Base-by-base conservation (phyloP, 2,329 filamentous ascomycete species). In the Trichophyton mentagrophytes region DNA sequence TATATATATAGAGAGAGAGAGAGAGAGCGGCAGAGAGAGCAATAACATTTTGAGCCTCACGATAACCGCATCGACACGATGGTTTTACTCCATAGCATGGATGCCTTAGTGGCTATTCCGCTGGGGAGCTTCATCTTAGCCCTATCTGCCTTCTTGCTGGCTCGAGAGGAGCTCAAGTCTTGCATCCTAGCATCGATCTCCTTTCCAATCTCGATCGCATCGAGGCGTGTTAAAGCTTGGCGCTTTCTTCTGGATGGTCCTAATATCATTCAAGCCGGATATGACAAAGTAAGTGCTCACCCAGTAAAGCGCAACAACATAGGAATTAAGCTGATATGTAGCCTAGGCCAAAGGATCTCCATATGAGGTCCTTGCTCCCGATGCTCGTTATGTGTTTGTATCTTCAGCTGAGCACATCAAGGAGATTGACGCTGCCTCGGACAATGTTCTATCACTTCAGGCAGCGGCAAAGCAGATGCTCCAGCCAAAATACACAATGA, bases 381-480 rank as follows among this genome's bases (percentile, higher is more conserved):
- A 51, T 13, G 25, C n/a, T 25, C 47, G 47, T 8, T 51, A 17
- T 17, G 20, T 51, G 11, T 13, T 51, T 17, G 47, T 51, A 4
- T 51, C 47, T 11, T 22, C 17, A 27, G 47, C 47, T 17, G 38
- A 42, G 13, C 15, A 42, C 38, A 42, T 42, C 38, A 42, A 42
- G 38, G 38, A 42, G 13, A 42, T 42, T n/a, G 38, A 42, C 3
- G 38, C 38, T 42, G 38, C 38, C 15, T 42, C 47, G 25, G 47
- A 51, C 25, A 51, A 27, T 11, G 17, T 51, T 11, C 25, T 51
- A 3, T 51, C 47, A 8, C 47, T 51, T 25, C 47, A 51, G 20
- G 47, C 47, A 51, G 47, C 47, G 15, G 47, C 47, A 51, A 51
- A 51, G 47, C 47, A 51, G 47, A 27, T 51, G 47, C 47, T 51